Base-by-base conservation (phyloP, 2,329 filamentous ascomycete species). In the Venturia aucupariae region DNA sequence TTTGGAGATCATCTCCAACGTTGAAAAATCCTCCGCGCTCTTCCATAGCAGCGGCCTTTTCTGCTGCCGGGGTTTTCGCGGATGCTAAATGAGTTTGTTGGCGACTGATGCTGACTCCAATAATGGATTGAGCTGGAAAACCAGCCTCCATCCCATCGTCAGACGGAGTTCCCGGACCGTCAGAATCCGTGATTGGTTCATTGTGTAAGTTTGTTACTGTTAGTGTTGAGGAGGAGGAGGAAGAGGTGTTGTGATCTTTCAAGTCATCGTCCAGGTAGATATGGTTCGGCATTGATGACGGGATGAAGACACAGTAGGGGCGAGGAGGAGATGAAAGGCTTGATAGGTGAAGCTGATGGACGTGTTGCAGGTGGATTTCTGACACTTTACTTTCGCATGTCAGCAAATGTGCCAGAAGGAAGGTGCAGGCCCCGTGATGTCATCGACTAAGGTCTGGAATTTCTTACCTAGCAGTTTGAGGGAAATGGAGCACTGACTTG, bases 21-120 rank as follows among this genome's bases (percentile, higher is more conserved):
- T 59, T 38, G 46, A 66, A 67, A 24, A 64, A 63, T 72, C 71
- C 54, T 66, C 71, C 65, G 69, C 65, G 13, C 70, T 77, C 74
- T 66, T 83, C 81, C 68, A 87, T 73, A 1, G 79, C 80, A 2
- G 81, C 80, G n/a, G 77, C 80, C 71, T 86, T 86, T 70, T 86
- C 84, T 24, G 80, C 80, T 11, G 81, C 81, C 0, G 84, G 83
- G 4, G 83, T 86, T 51, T 78, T 77, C 11, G 83, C 80, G 22
- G 82, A 83, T 42, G 78, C 81, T 71, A 86, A 75, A 54, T 81
- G 79, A 61, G 79, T 83, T 71, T 87, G 84, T 51, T 79, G 77
- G 46, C 77, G 78, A 66, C 83, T 78, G 67, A 87, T 85, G 70
- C 84, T 86, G 69, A 86, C 77, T 2, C 83, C 84, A 68, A 87